These are phyloP conservation scores for Yamadazyma mexicana DNA, from an alignment of 1,139 yeast species.

Conservation along the genomic window DNA sequence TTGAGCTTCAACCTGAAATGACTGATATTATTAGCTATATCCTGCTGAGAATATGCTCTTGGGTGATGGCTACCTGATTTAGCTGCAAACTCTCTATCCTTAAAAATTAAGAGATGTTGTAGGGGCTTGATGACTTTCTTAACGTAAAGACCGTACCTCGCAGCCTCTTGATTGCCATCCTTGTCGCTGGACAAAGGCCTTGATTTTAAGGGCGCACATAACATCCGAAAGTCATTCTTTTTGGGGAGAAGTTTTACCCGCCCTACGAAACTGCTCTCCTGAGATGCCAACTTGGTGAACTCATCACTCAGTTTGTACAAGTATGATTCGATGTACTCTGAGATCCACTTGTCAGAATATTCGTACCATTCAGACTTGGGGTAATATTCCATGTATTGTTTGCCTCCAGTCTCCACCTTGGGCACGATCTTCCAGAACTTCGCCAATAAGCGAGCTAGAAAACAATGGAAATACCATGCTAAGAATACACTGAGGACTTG, in stretches of 20 bases:
- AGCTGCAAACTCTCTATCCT: constrained; percentile 19
- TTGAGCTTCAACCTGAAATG: constrained; percentile 18
- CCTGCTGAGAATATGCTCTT: constrained; percentile 27
- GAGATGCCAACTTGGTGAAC: constrained; percentile 6
- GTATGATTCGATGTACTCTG: constrained; percentile 34
- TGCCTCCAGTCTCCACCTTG: constrained; percentile 34
- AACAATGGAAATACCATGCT: constrained; percentile 55
- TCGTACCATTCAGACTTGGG: constrained; percentile 61
- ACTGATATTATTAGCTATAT: constrained; percentile 23
- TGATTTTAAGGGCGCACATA: constrained; percentile 52
- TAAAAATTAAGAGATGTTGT: constrained; percentile 13
- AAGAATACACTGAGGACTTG: constrained; percentile 42
- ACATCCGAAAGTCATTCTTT: constrained; percentile 46
- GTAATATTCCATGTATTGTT: constrained; percentile 39
- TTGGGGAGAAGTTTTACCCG: constrained; percentile 56
- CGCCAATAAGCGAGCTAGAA: constrained; percentile 49
- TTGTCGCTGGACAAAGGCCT: constrained; percentile 14
- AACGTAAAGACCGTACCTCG: constrained; percentile 18
- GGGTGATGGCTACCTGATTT: constrained; percentile 21
- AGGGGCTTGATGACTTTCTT: constrained; percentile 24
- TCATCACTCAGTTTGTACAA: constrained; percentile 18
- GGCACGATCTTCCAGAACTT: constrained; percentile 66
- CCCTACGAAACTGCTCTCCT: constrained; percentile 30
- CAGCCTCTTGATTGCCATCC: constrained; percentile 13
- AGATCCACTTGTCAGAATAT: constrained; percentile 42